Conservation (phyloP, 257 asterid species). For the Henckelia pumila region DNA sequence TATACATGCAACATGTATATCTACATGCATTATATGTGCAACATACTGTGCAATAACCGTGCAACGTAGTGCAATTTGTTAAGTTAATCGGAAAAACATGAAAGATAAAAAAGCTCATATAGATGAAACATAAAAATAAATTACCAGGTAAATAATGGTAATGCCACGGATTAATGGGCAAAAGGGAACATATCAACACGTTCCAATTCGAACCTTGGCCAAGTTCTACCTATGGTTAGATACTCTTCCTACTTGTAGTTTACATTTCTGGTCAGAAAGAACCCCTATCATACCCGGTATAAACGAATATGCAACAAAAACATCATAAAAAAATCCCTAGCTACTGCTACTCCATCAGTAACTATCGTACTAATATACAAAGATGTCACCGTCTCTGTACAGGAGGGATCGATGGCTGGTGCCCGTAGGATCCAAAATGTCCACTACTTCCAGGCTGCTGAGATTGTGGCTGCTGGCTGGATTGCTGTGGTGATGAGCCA, state of each 20-base stretch:
- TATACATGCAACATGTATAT: too few species aligned
- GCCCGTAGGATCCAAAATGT: slow-evolving; percentile 75
- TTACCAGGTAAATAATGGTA: too few species aligned
- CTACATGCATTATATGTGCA: too few species aligned
- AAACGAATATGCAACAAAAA: slow-evolving; percentile 21
- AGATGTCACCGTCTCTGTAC: slow-evolving; percentile 73
- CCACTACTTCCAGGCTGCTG: slow-evolving; percentile 47
- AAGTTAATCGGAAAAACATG: too few species aligned
- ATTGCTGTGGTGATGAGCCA: slow-evolving; percentile 40
- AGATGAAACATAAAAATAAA: not conserved
- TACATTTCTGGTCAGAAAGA: slow-evolving; percentile 18
- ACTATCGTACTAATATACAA: slow-evolving; percentile 41
- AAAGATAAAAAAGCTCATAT: not conserved
- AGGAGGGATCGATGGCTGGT: slow-evolving; percentile 79
- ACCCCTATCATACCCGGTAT: slow-evolving; percentile 11
- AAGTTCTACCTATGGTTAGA: not conserved
- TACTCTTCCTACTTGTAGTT: slow-evolving; percentile 28
- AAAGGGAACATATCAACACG: not conserved
- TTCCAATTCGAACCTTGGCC: not conserved
- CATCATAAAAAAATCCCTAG: slow-evolving; percentile 11
- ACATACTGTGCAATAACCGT: too few species aligned
- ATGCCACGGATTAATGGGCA: not conserved
- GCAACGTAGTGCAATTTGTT: too few species aligned
- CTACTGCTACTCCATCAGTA: slow-evolving; percentile 21
- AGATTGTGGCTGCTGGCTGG: slow-evolving; percentile 25